These are phyloP conservation scores for Cladophialophora immunda DNA, from an alignment of 2,329 filamentous ascomycete genomes.

Conservation along the genomic window DNA sequence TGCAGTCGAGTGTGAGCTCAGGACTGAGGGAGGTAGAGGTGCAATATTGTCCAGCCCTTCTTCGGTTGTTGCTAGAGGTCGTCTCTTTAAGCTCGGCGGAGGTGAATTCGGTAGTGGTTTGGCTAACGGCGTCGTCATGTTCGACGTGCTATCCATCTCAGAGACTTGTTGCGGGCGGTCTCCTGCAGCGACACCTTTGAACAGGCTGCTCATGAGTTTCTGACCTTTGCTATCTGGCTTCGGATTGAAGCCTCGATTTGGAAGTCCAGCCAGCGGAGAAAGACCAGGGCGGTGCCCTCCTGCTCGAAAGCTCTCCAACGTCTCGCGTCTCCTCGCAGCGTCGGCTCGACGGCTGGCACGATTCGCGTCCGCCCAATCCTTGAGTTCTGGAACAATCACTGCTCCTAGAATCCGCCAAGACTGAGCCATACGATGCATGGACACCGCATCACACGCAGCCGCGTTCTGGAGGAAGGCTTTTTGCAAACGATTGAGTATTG, in stretches of 20 bases:
- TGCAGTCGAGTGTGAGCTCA: conserved; percentile 48
- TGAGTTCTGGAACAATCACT: conserved; percentile 60
- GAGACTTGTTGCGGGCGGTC: conserved; percentile 45
- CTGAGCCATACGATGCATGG: conserved; percentile 62
- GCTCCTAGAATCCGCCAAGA: conserved; percentile 67
- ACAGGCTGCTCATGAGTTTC: conserved; percentile 53
- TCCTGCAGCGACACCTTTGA: conserved; percentile 53
- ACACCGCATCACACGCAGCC: conserved; percentile 59
- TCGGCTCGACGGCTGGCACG: conserved; percentile 43
- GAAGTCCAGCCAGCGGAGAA: conserved; percentile 32
- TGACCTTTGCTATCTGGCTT: conserved; percentile 43
- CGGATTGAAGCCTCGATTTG: conserved; percentile 20
- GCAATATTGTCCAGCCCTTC: conserved; percentile 50
- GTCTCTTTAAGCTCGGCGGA: conserved; percentile 43
- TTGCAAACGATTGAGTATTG: conserved; percentile 47
- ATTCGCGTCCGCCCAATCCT: conserved; percentile 49
- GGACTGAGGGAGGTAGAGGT: conserved; percentile 54
- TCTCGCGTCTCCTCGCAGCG: conserved; percentile 37
- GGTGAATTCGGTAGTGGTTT: conserved; percentile 57
- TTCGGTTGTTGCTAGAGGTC: conserved; percentile 45
- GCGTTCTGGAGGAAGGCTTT: conserved; percentile 63
- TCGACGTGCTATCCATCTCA: conserved; percentile 61
- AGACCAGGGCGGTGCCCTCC: conserved; percentile 20
- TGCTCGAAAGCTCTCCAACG: conserved; percentile 30
- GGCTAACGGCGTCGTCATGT: conserved; percentile 64